phyloP scores from a whole-genome alignment of 2,329 filamentous ascomycete genomes.

The Diaporthe eres region DNA sequence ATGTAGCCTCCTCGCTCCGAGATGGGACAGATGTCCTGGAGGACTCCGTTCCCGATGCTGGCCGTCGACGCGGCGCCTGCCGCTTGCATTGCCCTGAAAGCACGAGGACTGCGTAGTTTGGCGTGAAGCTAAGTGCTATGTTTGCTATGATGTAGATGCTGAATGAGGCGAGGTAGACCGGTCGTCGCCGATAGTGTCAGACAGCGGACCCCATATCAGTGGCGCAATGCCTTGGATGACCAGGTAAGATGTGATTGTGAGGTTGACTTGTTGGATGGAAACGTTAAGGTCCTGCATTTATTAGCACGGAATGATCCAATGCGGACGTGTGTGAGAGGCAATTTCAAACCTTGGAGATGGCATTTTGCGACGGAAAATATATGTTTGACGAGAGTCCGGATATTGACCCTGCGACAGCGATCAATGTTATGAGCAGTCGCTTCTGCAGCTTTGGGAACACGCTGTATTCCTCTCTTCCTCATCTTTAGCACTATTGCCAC shows the following conservation, averaged over 20 bases:
- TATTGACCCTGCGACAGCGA: slow-evolving; percentile 65
- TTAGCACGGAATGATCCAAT: not conserved
- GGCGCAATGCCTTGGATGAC: slow-evolving; percentile 66
- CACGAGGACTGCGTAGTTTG: slow-evolving; percentile 59
- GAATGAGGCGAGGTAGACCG: slow-evolving; percentile 60
- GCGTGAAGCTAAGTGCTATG: slow-evolving; percentile 59
- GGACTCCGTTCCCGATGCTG: slow-evolving; percentile 57
- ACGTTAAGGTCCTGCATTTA: slow-evolving; percentile 48
- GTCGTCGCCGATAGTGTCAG: slow-evolving; percentile 60
- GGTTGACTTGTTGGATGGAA: slow-evolving; percentile 50
- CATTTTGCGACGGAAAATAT: slow-evolving; percentile 61
- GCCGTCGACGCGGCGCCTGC: slow-evolving; percentile 63
- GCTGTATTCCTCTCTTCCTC: not conserved
- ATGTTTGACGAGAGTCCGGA: slow-evolving; percentile 67
- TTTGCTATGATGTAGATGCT: slow-evolving; percentile 62
- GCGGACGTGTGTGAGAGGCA: not conserved
- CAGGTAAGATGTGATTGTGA: slow-evolving; percentile 63
- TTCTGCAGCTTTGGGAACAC: slow-evolving; percentile 11
- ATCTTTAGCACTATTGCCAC: not conserved
- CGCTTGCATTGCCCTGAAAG: slow-evolving; percentile 62
- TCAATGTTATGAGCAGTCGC: slow-evolving; percentile 40
- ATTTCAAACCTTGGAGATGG: slow-evolving; percentile 51
- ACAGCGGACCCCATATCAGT: slow-evolving; percentile 62
- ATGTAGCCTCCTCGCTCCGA: slow-evolving; percentile 50
- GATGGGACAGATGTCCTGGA: slow-evolving; percentile 50